Evolutionary conservation across 192 early-diverging fungal species (phyloP), one percentile per base, ranked within the genome.

Genomic region (Fimicolochytrium jonesii): DNA sequence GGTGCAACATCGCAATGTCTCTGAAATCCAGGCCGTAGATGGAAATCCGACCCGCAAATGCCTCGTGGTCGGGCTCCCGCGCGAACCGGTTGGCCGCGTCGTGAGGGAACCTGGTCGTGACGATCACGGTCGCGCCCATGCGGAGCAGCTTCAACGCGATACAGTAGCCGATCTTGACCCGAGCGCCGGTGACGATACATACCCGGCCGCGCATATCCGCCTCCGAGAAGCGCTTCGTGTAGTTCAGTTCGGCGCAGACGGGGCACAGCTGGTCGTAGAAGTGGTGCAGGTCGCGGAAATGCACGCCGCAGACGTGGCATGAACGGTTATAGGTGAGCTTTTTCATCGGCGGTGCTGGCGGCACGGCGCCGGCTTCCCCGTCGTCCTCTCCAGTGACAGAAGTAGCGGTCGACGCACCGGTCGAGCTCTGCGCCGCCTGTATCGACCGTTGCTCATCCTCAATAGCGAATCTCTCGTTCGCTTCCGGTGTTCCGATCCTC

Each of bases 221-320:
- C 28, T 33, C 44, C 1, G 70, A 70, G 55, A 61, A 73, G 6
- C 81, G 73, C 49, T 83, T 83, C 13, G 46, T 6, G 48, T 66
- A 80, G 54, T 83, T 83, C 59, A 76, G 69, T 23, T 58, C 66
- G 32, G 78, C 81, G 59, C 81, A 83, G 6, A 25, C 3, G 23
- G 71, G 63, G 56, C 81, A 83, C 31, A 83, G 61, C 48, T 77
- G 77, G 54, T 81, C 78, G 62, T 83, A 80, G 56, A 83, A 80
- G 35, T 65, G 57, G 54, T 83, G 77, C 20, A 80, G 61, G 22
- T 72, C 57, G 7, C 41, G 31, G 57, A 76, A 83, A 2, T 50
- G 60, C 1, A 2, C 26, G 31, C 62, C 61, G 56, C 81, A 83
- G 45, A 80, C 61, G 53, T 83, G 76, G 59, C 81, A 83, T 29